phyloP scores from a whole-genome alignment of 148 eudicot genomes.

The Pouteria glomerata region DNA sequence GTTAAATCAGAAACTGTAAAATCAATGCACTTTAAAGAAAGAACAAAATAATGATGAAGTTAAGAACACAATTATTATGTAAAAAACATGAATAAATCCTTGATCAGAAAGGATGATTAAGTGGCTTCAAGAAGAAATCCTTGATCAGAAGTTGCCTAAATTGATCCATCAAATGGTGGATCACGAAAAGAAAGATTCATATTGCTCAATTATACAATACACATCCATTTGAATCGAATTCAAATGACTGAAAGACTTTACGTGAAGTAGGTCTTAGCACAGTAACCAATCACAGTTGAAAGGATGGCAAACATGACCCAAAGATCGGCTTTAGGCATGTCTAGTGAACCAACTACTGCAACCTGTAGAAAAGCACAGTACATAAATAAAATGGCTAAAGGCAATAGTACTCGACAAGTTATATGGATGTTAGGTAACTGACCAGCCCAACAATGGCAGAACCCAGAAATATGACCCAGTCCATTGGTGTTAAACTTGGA shows the following conservation, averaged over 20 bases:
- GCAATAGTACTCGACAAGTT: not conserved
- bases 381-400: not conserved
- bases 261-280: constrained; percentile 97
- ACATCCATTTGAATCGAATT: not conserved
- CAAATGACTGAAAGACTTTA: constrained; percentile 27
- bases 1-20: not conserved
- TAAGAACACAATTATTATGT: not conserved
- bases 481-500: constrained; percentile 97
- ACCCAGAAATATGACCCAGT: constrained; percentile 85
- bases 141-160: not conserved
- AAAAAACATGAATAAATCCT: not conserved
- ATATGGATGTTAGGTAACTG: constrained; percentile 24
- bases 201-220: not conserved
- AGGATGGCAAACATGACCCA: constrained; percentile 80
- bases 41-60: not conserved
- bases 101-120: not conserved
- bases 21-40: not conserved
- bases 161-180: not conserved
- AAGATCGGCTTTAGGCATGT: constrained; percentile 64
- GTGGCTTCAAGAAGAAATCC: not conserved
- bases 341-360: constrained; percentile 67
- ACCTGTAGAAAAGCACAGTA: constrained; percentile 41
- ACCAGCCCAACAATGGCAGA: constrained; percentile 97
- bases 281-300: constrained; percentile 70
- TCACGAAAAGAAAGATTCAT: not conserved